Base-by-base conservation (phyloP, 495 filamentous ascomycete genomes). In the Aspergillus campestris region DNA sequence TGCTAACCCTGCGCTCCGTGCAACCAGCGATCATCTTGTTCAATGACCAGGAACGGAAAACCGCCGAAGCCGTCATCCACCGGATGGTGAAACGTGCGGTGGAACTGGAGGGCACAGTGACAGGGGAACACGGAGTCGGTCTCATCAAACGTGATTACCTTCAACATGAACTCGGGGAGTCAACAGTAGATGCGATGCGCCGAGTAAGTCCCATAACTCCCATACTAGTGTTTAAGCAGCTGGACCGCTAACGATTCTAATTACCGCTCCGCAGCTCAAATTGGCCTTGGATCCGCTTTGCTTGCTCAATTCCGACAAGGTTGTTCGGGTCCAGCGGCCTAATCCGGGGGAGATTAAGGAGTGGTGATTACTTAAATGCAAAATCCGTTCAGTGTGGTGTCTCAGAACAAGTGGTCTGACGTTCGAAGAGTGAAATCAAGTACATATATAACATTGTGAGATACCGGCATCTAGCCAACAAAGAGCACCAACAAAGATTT, bases 231-330 rank as follows among this genome's bases (percentile, higher is more conserved):
- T n/a, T 4, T 24, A 24, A 24, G 18, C 18, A 45, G 11, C 34
- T 32, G 8, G 27, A 35, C 7, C 42, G 32, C 41, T 55, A 47
- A 60, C 49, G 41, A 28, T 45, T 7, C 0, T 24, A 38, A 37
- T 39, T 24, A 24, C 18, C 18, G n/a, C 40, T 45, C 36, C 28
- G 35, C 49, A 82, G 78, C 57, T 84, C 36, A 84, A 85, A 69
- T 61, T 77, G 51, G 79, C 81, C 6, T 77, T 79, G 49, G 81
- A 85, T 55, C 81, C 81, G 7, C 66, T 78, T 18, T 78, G 81
- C 55, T 48, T 84, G 44, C 71, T 84, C 30, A 85, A 85, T 56
- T 81, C 76, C 48, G 80, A 85, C 61, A 85, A 85, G 55, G 70
- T 84, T 40, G 71, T 84, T 18, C 67, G 79, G 38, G 57, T 68